Conservation (phyloP, 139 green algal genomes). For the Haematococcus lacustris region DNA sequence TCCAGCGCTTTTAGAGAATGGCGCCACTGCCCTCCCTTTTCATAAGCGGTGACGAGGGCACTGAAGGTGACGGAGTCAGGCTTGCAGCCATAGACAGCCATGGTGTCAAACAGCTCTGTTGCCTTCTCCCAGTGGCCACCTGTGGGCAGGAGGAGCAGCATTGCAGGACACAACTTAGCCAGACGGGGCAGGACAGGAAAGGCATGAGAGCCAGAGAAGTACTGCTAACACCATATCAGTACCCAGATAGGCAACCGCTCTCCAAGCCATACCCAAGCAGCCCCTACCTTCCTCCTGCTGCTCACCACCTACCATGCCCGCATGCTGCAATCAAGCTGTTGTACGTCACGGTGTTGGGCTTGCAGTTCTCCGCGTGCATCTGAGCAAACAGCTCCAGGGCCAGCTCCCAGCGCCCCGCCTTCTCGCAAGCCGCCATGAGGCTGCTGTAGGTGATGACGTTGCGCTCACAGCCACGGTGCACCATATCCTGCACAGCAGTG, state of each 20-base stretch:
- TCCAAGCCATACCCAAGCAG: not conserved
- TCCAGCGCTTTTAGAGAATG: slow-evolving; percentile 56
- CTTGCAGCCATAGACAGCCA: slow-evolving; percentile 56
- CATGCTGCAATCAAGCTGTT: slow-evolving; percentile 82
- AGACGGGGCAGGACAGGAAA: not conserved
- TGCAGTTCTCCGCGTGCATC: slow-evolving; percentile 61
- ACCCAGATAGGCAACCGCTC: not conserved
- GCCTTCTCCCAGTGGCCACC: slow-evolving; percentile 74
- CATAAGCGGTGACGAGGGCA: slow-evolving; percentile 60
- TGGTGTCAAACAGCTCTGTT: slow-evolving; percentile 66
- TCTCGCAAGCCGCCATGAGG: slow-evolving; percentile 36
- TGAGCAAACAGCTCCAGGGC: slow-evolving; percentile 64
- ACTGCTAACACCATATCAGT: too few relatives aligned
- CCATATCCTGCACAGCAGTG: slow-evolving; percentile 45
- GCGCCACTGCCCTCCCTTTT: slow-evolving; percentile 52
- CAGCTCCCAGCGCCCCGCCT: slow-evolving; percentile 53
- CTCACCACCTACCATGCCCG: slow-evolving; percentile 29
- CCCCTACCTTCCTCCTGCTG: too few relatives aligned
- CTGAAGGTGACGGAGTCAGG: slow-evolving; percentile 73
- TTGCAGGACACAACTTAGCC: not conserved
- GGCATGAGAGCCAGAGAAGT: too few relatives aligned
- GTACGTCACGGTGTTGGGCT: slow-evolving; percentile 81
- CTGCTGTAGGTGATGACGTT: slow-evolving; percentile 73
- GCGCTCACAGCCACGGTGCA: slow-evolving; percentile 47
- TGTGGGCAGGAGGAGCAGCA: slow-evolving; percentile 6